phyloP scores from a whole-genome alignment of 495 filamentous ascomycete species.

The Gamarada debralockiae region DNA sequence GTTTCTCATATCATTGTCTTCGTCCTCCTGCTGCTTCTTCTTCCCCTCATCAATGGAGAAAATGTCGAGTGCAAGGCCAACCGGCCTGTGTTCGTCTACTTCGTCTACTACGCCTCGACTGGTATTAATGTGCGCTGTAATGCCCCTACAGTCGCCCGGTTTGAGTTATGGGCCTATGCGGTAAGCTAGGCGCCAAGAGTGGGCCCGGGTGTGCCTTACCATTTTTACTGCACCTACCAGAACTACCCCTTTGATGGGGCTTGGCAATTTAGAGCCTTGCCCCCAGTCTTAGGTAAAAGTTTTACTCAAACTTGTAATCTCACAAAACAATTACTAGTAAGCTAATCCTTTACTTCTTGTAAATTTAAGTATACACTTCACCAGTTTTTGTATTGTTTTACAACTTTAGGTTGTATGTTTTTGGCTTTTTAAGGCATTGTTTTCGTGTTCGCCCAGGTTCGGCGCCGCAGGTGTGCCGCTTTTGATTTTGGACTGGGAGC shows the following conservation, averaged over 20 bases:
- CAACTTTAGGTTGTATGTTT: constrained; percentile 4
- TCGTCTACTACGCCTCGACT: background rate
- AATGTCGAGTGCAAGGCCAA: no score
- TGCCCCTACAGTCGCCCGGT: background rate
- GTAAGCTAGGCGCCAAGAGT: background rate
- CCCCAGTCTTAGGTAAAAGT: background rate
- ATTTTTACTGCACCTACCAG: background rate
- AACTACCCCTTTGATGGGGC: background rate
- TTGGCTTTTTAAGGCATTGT: constrained; percentile 4
- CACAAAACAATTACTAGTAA: constrained; percentile 4
- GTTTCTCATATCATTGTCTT: constrained; percentile 6
- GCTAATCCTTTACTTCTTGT: background rate
- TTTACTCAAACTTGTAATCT: constrained; percentile 2
- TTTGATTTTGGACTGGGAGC: background rate
- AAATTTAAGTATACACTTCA: constrained; percentile 5
- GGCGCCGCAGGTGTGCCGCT: constrained; percentile 1
- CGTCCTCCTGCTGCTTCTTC: background rate
- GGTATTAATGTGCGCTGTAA: background rate
- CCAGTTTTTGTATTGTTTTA: constrained; percentile 5
- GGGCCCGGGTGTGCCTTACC: background rate
- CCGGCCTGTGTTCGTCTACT: no score
- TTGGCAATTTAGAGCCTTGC: background rate
- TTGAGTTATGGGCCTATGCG: background rate
- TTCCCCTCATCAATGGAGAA: no score
- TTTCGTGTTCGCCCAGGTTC: constrained; percentile 1